These are phyloP conservation scores for Lactifluus hygrophoroides DNA, from an alignment of 768 basidiomycete species.

Conservation along the genomic window DNA sequence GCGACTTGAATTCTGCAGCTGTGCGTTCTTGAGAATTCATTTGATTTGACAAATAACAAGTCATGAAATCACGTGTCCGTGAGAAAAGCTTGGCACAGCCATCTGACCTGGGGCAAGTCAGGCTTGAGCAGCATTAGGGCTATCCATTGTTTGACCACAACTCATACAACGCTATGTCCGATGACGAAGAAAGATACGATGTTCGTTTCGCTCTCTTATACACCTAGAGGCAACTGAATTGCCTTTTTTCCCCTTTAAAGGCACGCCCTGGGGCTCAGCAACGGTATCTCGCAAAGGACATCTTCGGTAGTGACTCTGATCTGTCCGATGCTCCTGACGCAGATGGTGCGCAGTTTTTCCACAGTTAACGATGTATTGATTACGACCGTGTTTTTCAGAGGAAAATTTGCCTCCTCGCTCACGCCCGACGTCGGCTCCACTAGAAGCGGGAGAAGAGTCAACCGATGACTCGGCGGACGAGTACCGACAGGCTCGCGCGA, in stretches of 20 bases:
- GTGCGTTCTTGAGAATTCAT: no score
- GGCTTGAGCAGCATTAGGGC: no score
- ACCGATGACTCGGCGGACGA: constrained; percentile 44
- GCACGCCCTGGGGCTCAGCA: constrained; percentile 6
- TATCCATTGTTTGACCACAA: neutral
- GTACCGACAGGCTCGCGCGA: constrained; percentile 33
- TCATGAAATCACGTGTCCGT: neutral
- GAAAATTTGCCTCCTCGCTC: constrained; percentile 36
- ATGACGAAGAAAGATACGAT: constrained; percentile 11
- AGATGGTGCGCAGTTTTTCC: constrained; percentile 1
- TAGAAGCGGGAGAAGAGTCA: constrained; percentile 32
- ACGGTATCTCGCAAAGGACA: constrained; percentile 16
- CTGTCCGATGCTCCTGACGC: constrained; percentile 15
- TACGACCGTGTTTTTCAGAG: constrained; percentile 13
- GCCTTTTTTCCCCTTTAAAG: neutral
- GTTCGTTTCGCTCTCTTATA: neutral
- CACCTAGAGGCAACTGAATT: neutral
- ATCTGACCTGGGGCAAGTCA: no score
- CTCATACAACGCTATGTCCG: constrained; percentile 3
- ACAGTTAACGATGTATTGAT: neutral
- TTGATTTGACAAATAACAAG: no score
- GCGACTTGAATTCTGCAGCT: no score
- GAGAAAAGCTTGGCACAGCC: no score
- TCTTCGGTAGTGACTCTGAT: constrained; percentile 17
- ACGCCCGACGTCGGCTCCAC: constrained; percentile 24